Conservation (phyloP, 148 eudicot genomes). For the Rhododendron simsii region DNA sequence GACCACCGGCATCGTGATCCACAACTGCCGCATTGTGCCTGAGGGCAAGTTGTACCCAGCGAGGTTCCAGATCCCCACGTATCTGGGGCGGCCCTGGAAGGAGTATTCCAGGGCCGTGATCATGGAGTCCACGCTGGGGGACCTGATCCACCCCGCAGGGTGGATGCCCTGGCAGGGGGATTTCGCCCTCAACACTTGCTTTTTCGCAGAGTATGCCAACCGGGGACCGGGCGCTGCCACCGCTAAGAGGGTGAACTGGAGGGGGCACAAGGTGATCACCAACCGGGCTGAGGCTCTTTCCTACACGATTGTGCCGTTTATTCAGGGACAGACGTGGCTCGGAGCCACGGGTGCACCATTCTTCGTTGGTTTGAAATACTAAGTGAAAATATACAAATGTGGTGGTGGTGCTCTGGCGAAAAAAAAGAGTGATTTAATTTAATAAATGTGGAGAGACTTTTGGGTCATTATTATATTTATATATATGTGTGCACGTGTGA, state of each 20-base stretch:
- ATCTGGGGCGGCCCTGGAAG: constrained; percentile 77
- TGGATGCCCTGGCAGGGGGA: constrained; percentile 56
- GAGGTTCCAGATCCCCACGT: constrained; percentile 36
- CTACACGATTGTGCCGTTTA: constrained; percentile 37
- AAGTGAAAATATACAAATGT: too few species aligned
- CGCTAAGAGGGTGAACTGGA: constrained; percentile 48
- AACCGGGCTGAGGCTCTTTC: constrained; percentile 31
- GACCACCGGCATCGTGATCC: constrained; percentile 51
- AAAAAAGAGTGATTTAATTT: background rate
- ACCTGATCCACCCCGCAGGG: constrained; percentile 50
- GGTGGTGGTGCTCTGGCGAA: background rate
- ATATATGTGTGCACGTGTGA: background rate
- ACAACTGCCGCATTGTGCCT: constrained; percentile 65
- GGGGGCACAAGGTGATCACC: constrained; percentile 34
- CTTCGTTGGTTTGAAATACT: constrained; percentile 25
- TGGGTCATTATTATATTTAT: background rate
- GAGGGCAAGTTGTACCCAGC: constrained; percentile 36
- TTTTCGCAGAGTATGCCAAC: constrained; percentile 48
- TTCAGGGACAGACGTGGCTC: constrained; percentile 51
- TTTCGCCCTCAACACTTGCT: constrained; percentile 37
- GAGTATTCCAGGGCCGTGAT: constrained; percentile 46
- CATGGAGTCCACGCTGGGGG: constrained; percentile 51
- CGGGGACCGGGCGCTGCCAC: constrained; percentile 54
- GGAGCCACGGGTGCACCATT: constrained; percentile 23
- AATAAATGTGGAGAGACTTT: background rate